A percentile compares a stretch with the other conserved stretches of the same genome.
Conservation (phyloP, 495 filamentous ascomycete genomes). For the Aspergillus cristatus region DNA sequence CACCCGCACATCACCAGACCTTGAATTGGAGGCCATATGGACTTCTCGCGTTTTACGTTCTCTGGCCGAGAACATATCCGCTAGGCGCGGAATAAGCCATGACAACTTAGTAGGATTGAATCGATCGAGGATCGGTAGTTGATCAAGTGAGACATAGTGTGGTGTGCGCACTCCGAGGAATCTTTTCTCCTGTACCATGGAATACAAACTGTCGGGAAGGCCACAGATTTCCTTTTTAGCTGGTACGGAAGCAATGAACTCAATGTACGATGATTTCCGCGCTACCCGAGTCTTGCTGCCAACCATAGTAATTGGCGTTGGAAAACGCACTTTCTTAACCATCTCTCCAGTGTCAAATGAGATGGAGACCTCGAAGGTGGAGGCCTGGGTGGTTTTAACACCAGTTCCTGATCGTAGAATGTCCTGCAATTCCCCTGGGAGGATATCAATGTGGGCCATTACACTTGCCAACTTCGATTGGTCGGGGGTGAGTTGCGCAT, state of each 20-base stretch:
- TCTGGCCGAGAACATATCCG: conserved; percentile 27
- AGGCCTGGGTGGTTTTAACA: neutral
- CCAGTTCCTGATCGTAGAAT: neutral
- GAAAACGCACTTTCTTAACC: conserved; percentile 1
- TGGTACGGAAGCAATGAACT: neutral
- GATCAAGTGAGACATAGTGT: no score
- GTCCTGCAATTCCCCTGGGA: no score
- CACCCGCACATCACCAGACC: conserved; percentile 14
- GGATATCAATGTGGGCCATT: no score
- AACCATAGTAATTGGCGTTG: neutral
- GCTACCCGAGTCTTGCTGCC: conserved; percentile 1
- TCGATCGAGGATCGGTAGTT: no score
- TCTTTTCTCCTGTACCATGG: no score
- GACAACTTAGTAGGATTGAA: conserved; percentile 3
- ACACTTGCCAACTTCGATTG: no score
- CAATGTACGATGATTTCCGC: neutral
- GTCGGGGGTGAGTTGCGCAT: no score
- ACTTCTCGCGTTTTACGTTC: conserved; percentile 27
- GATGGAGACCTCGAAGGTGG: conserved; percentile 1
- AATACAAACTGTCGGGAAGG: no score
- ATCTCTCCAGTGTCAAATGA: neutral
- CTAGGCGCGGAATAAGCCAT: conserved; percentile 26
- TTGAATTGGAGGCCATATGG: neutral
- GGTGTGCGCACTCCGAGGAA: no score
- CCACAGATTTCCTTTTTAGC: no score